These are phyloP conservation scores for Lipomyces mesembrius DNA, from an alignment of 805 yeast genomes.

Conservation along the genomic window DNA sequence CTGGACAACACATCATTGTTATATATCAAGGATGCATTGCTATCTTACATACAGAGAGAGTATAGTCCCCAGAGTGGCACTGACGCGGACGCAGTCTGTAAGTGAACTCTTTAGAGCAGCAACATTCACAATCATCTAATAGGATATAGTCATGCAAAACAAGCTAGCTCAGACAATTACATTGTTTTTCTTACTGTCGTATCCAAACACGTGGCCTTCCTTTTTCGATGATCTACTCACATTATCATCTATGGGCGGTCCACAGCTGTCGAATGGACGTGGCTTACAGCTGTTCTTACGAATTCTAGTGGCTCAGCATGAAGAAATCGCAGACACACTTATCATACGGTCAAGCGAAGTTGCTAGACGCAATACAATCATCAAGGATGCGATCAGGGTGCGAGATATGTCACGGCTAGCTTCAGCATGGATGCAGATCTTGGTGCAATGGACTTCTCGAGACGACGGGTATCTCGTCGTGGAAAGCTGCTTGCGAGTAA, in stretches of 20 bases:
- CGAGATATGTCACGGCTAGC: conserved; percentile 73
- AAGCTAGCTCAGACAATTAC: conserved; percentile 63
- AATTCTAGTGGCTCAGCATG: conserved; percentile 74
- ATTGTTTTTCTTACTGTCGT: conserved; percentile 55
- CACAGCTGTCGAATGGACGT: conserved; percentile 47
- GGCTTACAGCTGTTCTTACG: conserved; percentile 75
- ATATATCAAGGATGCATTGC: conserved; percentile 54
- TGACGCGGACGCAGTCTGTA: conserved; percentile 31
- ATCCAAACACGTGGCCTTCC: conserved; percentile 55
- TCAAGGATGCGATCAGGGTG: conserved; percentile 82
- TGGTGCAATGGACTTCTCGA: conserved; percentile 47
- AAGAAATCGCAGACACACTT: conserved; percentile 91
- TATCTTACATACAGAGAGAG: conserved; percentile 50
- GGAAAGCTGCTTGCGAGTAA: conserved; percentile 61
- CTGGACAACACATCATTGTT: conserved; percentile 54
- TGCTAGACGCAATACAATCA: conserved; percentile 63
- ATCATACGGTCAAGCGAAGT: conserved; percentile 67
- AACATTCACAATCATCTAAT: not conserved
- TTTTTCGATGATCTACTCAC: conserved; percentile 57
- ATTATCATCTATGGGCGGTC: conserved; percentile 45
- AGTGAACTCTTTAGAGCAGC: conserved; percentile 31
- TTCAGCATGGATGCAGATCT: conserved; percentile 66
- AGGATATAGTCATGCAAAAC: conserved; percentile 46
- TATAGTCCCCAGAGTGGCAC: conserved; percentile 21
- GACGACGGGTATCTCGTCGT: conserved; percentile 53